phyloP scores from a whole-genome alignment of 208 protist genomes.

The Angomonas ambiguus region DNA sequence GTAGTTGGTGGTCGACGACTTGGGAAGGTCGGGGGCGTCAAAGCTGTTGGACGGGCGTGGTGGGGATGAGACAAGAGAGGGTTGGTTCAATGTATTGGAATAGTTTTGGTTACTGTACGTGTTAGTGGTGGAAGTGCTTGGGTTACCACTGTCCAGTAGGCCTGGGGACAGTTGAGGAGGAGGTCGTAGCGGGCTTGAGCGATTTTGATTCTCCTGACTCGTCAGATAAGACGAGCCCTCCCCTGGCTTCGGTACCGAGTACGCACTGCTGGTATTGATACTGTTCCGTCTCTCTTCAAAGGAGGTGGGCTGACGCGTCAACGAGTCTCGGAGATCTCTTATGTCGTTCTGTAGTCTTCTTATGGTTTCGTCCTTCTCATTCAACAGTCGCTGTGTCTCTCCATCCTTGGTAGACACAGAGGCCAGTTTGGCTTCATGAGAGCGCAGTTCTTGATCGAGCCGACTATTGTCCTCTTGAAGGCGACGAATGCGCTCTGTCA shows the following conservation, averaged over 20 bases:
- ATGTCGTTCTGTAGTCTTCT: constrained; percentile 40
- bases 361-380: constrained; percentile 41
- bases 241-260: background rate
- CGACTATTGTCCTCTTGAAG: constrained; percentile 34
- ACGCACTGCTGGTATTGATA: background rate
- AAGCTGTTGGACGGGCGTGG: background rate
- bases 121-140: background rate
- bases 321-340: constrained; percentile 29
- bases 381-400: constrained; percentile 30
- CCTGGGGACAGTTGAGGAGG: background rate
- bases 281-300: background rate
- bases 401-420: constrained; percentile 19
- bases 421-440: constrained; percentile 28
- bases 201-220: background rate
- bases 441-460: constrained; percentile 28
- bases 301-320: constrained; percentile 7
- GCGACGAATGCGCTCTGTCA: constrained; percentile 22
- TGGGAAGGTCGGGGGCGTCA: background rate
- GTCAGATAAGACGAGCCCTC: background rate
- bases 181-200: background rate
- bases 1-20: background rate
- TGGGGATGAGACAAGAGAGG: background rate
- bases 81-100: background rate
- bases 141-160: background rate
- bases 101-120: background rate